A percentile compares a stretch with the other conserved stretches of the same genome.
Evolutionary conservation across 1,284 basidiomycete genomes (phyloP).

Genomic region (Malassezia psittaci): DNA sequence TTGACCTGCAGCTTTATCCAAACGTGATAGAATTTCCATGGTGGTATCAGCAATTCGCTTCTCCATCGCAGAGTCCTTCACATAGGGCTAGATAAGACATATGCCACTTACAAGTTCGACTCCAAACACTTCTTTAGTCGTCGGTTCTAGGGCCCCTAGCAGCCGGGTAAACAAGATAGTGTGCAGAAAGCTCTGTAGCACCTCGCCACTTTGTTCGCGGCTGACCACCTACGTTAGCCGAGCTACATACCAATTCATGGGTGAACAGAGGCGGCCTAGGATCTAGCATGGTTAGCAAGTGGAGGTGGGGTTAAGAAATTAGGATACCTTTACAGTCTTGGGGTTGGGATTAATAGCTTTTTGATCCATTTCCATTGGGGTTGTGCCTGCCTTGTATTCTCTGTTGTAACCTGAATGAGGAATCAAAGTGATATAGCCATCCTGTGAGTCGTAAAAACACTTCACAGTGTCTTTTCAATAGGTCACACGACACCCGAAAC

Average conservation of each 20-base stretch:
- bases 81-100: slow-evolving; percentile 5
- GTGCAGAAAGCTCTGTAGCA: slow-evolving; percentile 9
- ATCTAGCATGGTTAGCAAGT: background rate
- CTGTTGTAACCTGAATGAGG: too few relatives aligned
- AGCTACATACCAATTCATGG: slow-evolving; percentile 9
- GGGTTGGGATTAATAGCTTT: too few relatives aligned
- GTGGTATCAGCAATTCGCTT: background rate
- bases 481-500: too few relatives aligned
- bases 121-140: background rate
- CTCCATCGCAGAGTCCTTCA: background rate
- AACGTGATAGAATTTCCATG: background rate
- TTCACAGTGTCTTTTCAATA: too few relatives aligned
- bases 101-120: slow-evolving; percentile 5
- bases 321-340: too few relatives aligned
- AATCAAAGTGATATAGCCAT: too few relatives aligned
- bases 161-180: slow-evolving; percentile 13
- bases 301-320: background rate
- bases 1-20: background rate
- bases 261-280: slow-evolving; percentile 6
- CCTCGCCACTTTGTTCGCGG: slow-evolving; percentile 3
- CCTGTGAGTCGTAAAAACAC: too few relatives aligned
- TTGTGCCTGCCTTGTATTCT: too few relatives aligned
- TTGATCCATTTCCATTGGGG: too few relatives aligned
- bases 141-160: slow-evolving; percentile 6
- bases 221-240: slow-evolving; percentile 1